Base-by-base conservation (phyloP, 2,329 filamentous ascomycete genomes). In the Elsinoe fawcettii region DNA sequence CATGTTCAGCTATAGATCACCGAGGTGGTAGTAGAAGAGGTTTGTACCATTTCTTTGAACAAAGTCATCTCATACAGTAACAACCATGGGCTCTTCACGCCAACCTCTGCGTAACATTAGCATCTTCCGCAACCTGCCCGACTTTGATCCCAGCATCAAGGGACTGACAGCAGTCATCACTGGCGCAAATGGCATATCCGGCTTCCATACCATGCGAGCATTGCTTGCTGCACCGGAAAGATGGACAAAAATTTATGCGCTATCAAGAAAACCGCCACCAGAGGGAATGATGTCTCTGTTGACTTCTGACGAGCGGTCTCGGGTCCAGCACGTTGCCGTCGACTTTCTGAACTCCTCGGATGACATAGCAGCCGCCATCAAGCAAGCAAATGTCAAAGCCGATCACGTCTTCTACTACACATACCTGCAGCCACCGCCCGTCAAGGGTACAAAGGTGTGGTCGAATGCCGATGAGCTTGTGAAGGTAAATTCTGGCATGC, bases 171-270 rank as follows among this genome's bases (percentile, higher is more conserved):
- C 77, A 2, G 75, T 81, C 44, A 71, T 81, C 36, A 79, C 77
- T 0, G 78, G 78, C 5, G 75, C 77, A 55, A 80, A 79, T 70
- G 79, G 77, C 7, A 77, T 81, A 25, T 79, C 76, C 0, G 78
- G 78, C 1, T 72, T 75, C 59, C 72, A 78, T 63, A 79, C 78
- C 66, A 66, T 80, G 51, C 74, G 74, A 9, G 77, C 75, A 0
- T 69, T 81, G 2, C 68, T 71, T 14, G 70, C 77, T 34, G 68
- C 70, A 18, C 75, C 77, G 0, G 59, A 74, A 46, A 71, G 78
- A 55, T 81, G 78, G 78, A 70, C 65, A 9, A 80, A 79, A 60
- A 75, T 81, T 47, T 80, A 78, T 64, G 74, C 74, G 37, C 64
- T 80, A 1, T 77, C 73, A 1, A 65, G 77, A 5, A 68, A 76